Conservation (phyloP, 768 basidiomycete species). For the Termitomyces sp. region DNA sequence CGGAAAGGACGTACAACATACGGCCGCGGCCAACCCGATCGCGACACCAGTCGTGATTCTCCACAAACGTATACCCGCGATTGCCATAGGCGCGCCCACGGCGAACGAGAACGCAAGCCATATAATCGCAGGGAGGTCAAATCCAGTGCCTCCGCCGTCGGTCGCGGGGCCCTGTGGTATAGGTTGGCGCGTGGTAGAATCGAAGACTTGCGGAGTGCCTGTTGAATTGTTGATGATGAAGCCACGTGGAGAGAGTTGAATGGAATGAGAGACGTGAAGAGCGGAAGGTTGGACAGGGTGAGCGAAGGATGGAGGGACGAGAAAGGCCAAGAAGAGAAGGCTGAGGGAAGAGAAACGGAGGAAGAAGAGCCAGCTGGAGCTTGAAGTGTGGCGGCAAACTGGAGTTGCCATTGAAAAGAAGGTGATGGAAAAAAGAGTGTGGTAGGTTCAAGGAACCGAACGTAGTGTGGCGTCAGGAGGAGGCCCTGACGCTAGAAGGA, state of each 20-base stretch:
- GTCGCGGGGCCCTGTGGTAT: constrained; percentile 52
- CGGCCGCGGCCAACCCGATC: constrained; percentile 43
- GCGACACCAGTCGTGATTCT: constrained; percentile 52
- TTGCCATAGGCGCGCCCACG: constrained; percentile 48
- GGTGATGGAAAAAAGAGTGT: constrained; percentile 15
- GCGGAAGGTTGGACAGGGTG: constrained; percentile 5
- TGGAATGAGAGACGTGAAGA: neutral
- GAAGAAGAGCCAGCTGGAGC: constrained; percentile 9
- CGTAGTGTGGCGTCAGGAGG: neutral
- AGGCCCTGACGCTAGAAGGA: neutral
- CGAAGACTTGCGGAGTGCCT: constrained; percentile 40
- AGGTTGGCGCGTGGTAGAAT: constrained; percentile 34
- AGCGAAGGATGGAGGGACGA: neutral
- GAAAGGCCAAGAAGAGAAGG: neutral
- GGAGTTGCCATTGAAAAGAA: constrained; percentile 10
- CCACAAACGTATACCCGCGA: constrained; percentile 54
- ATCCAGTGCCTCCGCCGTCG: constrained; percentile 51
- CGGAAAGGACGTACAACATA: constrained; percentile 33
- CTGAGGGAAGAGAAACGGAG: constrained; percentile 2
- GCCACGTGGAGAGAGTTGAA: constrained; percentile 9
- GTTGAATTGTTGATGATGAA: constrained; percentile 24
- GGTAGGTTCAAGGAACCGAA: constrained; percentile 5
- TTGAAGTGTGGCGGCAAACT: constrained; percentile 3
- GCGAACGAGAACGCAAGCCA: constrained; percentile 54
- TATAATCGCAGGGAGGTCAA: constrained; percentile 43